These are phyloP conservation scores for Lepiota brunneoincarnata DNA, from an alignment of 768 basidiomycete genomes.

Conservation along the genomic window DNA sequence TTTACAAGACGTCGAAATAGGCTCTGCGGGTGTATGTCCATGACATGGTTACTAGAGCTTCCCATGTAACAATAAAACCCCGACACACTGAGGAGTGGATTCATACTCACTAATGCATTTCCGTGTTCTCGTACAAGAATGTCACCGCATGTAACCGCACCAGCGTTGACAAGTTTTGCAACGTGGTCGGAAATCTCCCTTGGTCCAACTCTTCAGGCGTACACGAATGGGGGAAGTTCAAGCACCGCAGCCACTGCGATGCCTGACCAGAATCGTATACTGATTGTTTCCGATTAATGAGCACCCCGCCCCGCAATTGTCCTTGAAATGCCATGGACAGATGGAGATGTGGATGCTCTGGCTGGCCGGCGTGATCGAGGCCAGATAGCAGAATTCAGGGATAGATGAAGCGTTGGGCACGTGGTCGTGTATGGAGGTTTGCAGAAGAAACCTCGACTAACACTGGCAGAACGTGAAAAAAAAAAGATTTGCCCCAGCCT, in stretches of 20 bases:
- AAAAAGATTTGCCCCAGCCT: too few species aligned
- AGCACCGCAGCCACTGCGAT: neutral
- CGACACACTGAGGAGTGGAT: neutral
- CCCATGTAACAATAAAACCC: neutral
- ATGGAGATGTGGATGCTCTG: neutral
- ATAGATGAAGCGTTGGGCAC: too few species aligned
- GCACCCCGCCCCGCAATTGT: neutral
- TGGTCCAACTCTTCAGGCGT: neutral
- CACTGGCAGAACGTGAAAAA: too few species aligned
- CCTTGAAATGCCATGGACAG: neutral
- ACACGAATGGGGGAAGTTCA: neutral
- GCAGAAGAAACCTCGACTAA: too few species aligned
- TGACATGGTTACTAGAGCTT: neutral
- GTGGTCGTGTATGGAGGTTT: too few species aligned
- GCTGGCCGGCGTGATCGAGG: neutral
- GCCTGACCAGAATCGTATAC: neutral
- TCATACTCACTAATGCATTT: conserved; percentile 1
- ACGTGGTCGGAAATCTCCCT: neutral
- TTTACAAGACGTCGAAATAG: neutral
- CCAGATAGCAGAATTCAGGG: neutral
- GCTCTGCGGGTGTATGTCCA: neutral
- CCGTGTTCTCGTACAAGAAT: conserved; percentile 2
- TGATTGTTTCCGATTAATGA: neutral
- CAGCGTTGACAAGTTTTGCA: neutral
- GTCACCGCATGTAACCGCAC: neutral